Base-by-base conservation (phyloP, 2,329 filamentous ascomycete genomes). In the Colletotrichum musicola region DNA sequence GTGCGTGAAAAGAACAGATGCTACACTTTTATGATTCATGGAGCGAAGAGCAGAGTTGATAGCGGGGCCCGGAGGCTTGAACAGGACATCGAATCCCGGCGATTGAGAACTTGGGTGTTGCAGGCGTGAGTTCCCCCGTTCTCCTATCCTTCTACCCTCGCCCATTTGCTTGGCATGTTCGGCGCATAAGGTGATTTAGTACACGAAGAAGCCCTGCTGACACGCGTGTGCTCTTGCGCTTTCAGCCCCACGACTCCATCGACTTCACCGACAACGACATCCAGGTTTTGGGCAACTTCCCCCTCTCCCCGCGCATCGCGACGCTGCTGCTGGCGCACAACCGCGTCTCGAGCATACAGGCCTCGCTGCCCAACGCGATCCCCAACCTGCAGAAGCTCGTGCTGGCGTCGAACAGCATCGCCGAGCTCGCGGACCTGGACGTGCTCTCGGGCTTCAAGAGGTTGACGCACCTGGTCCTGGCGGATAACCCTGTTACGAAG, bases 241-340 rank as follows among this genome's bases (percentile, higher is more conserved):
- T 10, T 9, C 75, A 97, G 93, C 93, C 95, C 75, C 94, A 97
- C 88, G 96, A 98, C 85, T 91, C 93, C 73, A 97, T 99, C 86
- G 96, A 99, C 84, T 91, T 99, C 76, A 98, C 96, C 81, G 96
- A 99, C 86, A 99, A 99, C 81, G 95, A 98, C 81, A 95, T 99
- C 77, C 90, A 93, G 74, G 86, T 92, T 57, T 88, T 99, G 72
- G 92, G 91, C 73, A 98, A 98, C 83, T 97, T 99, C 79, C 96
- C 96, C 4, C 89, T 97, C 58, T 95, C 93, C 64, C 95, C 94
- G 53, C 92, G 96, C 74, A 86, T 98, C 75, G 92, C 90, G 74
- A 97, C 94, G 20, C 88, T 99, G 49, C 90, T 99, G 55, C 89
- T 97, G 62, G 94, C 94, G 62, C 91, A 94, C 72, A 99, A 99